These are phyloP conservation scores for Pestalotiopsis sp. DNA, from an alignment of 2,329 filamentous ascomycete species.

Conservation along the genomic window DNA sequence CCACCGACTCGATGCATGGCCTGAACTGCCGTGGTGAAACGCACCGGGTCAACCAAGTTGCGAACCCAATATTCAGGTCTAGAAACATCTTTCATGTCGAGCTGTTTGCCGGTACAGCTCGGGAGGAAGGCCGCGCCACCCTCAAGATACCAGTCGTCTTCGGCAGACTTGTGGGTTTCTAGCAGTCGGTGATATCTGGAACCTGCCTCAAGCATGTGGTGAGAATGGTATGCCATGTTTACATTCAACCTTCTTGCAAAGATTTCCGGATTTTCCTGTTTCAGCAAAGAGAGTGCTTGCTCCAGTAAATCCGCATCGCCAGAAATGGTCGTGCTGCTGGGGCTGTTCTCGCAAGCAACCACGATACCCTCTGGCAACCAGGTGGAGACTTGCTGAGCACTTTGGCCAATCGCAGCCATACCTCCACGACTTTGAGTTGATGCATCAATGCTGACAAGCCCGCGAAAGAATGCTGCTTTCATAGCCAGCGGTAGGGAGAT, in stretches of 20 bases:
- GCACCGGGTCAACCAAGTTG: too few relatives aligned
- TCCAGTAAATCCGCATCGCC: conserved; percentile 5
- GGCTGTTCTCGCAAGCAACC: conserved; percentile 11
- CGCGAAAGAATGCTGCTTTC: not conserved
- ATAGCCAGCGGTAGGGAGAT: not conserved
- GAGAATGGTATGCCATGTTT: conserved; percentile 3
- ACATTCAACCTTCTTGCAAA: not conserved
- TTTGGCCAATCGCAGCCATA: not conserved
- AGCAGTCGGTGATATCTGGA: not conserved
- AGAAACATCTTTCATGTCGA: too few relatives aligned
- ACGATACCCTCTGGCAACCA: not conserved
- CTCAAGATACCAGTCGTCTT: too few relatives aligned
- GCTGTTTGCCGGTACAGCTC: too few relatives aligned
- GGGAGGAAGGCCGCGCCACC: too few relatives aligned
- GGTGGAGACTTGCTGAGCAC: not conserved
- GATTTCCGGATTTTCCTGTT: not conserved
- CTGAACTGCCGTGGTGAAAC: too few relatives aligned
- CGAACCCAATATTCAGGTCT: too few relatives aligned
- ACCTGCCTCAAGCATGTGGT: not conserved
- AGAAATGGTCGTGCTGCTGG: conserved; percentile 6
- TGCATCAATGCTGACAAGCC: not conserved
- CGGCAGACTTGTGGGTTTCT: not conserved
- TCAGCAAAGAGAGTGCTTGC: not conserved
- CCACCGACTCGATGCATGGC: not conserved
- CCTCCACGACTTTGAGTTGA: not conserved